Percentiles rank a stretch among this genome's conserved stretches.
phyloP scores from a whole-genome alignment of 2,329 filamentous ascomycete genomes.

The Rutstroemia sydowiana region DNA sequence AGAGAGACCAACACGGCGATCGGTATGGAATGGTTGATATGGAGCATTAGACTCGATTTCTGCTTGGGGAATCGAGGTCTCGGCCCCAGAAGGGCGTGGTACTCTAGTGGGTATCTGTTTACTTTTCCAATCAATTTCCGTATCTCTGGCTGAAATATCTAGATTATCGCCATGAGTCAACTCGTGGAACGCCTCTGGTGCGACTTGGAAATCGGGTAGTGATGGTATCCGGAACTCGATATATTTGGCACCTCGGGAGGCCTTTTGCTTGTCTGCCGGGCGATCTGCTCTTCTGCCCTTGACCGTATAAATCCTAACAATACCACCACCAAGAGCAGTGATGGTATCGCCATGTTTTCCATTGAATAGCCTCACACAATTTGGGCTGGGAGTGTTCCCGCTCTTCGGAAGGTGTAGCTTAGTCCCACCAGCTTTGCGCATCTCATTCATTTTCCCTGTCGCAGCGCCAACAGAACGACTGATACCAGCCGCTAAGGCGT shows the following conservation, averaged over 20 bases:
- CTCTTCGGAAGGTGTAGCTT: conserved; percentile 61
- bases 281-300: conserved; percentile 41
- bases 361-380: conserved; percentile 59
- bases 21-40: conserved; percentile 93
- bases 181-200: conserved; percentile 47
- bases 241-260: conserved; percentile 31
- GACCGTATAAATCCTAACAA: conserved; percentile 53
- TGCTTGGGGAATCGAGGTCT: conserved; percentile 62
- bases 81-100: conserved; percentile 37
- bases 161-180: conserved; percentile 39
- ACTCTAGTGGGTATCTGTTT: conserved; percentile 30
- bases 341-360: conserved; percentile 55
- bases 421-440: conserved; percentile 68
- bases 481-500: conserved; percentile 66
- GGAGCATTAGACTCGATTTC: conserved; percentile 95
- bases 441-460: conserved; percentile 62
- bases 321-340: conserved; percentile 57
- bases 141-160: conserved; percentile 25
- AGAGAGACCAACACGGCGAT: conserved; percentile 72
- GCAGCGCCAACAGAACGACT: conserved; percentile 63
- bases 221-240: conserved; percentile 58
- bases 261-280: conserved; percentile 50
- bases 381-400: conserved; percentile 43
- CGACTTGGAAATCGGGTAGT: conserved; percentile 52
- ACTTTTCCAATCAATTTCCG: conserved; percentile 30